Evolutionary conservation across 1,284 basidiomycete species (phyloP).

Genomic region (Cronartium quercuum): DNA sequence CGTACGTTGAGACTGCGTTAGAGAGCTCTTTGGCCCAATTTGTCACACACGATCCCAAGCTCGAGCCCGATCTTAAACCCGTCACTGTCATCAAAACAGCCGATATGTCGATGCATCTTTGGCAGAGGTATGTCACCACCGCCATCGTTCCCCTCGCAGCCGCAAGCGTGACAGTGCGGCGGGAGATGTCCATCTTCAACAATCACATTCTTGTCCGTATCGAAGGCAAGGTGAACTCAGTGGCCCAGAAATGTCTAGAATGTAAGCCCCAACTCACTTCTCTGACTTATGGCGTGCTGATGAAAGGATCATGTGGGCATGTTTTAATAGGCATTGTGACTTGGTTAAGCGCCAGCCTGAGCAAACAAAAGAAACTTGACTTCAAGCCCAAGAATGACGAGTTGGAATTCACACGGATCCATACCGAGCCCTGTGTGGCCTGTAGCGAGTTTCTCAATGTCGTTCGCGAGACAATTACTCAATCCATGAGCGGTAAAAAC

Average conservation of each 20-base stretch:
- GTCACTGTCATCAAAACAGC: slow-evolving; percentile 64
- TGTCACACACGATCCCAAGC: slow-evolving; percentile 65
- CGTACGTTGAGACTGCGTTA: slow-evolving; percentile 82
- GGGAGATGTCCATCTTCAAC: slow-evolving; percentile 91
- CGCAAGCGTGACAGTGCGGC: slow-evolving; percentile 73
- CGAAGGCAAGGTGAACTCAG: slow-evolving; percentile 74
- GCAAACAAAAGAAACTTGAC: slow-evolving; percentile 91
- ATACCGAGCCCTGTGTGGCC: slow-evolving; percentile 87
- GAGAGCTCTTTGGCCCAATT: slow-evolving; percentile 76
- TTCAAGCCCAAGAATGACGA: slow-evolving; percentile 97
- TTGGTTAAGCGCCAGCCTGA: slow-evolving; percentile 60
- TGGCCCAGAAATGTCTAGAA: slow-evolving; percentile 79
- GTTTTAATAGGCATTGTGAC: slow-evolving; percentile 46
- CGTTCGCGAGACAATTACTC: slow-evolving; percentile 66
- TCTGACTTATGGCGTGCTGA: background rate
- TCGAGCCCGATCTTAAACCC: slow-evolving; percentile 70
- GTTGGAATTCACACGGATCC: slow-evolving; percentile 83
- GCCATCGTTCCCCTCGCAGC: slow-evolving; percentile 83
- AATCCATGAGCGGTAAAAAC: slow-evolving; percentile 82
- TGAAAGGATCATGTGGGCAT: background rate
- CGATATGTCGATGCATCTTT: slow-evolving; percentile 88
- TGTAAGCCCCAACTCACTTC: slow-evolving; percentile 53
- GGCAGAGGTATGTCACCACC: slow-evolving; percentile 92
- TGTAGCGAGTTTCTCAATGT: slow-evolving; percentile 80
- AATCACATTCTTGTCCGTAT: slow-evolving; percentile 79